Evolutionary conservation across 345 rosid genomes (phyloP).

Genomic region (Geranium rotundifolium): DNA sequence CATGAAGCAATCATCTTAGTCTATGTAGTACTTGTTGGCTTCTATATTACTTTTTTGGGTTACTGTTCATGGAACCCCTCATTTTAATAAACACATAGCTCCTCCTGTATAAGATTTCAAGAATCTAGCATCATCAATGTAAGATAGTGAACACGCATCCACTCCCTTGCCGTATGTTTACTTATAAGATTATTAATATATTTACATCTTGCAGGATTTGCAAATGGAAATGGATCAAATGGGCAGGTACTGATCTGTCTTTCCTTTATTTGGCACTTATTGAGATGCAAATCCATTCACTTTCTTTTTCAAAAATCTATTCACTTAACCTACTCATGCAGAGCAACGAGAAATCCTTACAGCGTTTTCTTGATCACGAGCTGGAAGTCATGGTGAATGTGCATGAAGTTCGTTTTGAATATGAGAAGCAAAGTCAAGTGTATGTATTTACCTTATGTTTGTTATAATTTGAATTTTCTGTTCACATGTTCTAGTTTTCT

Average conservation of each 20-base stretch:
- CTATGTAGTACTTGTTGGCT: not conserved
- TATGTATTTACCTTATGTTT: constrained; percentile 27
- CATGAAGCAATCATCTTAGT: not conserved
- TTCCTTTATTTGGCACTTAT: not conserved
- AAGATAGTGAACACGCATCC: not conserved
- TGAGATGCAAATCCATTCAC: not conserved
- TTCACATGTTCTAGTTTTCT: not conserved
- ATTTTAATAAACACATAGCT: constrained; percentile 2
- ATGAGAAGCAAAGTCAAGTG: constrained; percentile 98
- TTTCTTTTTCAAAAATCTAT: constrained; percentile 5
- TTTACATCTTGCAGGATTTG: constrained; percentile 37
- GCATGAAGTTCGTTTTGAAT: constrained; percentile 95
- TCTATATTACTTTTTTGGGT: not conserved
- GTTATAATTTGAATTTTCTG: not conserved
- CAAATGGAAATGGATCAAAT: constrained; percentile 65
- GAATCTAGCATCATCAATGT: not conserved
- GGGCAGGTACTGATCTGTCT: constrained; percentile 53
- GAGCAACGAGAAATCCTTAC: constrained; percentile 88
- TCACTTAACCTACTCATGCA: constrained; percentile 14
- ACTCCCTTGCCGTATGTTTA: not conserved
- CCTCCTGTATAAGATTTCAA: constrained; percentile 2
- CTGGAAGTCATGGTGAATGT: constrained; percentile 98
- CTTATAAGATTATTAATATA: constrained; percentile 18
- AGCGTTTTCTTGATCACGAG: constrained; percentile 93
- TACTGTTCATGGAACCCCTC: constrained; percentile 2